Evolutionary conservation across 306 rosid genomes (phyloP).

Genomic region (Quercus cerris): DNA sequence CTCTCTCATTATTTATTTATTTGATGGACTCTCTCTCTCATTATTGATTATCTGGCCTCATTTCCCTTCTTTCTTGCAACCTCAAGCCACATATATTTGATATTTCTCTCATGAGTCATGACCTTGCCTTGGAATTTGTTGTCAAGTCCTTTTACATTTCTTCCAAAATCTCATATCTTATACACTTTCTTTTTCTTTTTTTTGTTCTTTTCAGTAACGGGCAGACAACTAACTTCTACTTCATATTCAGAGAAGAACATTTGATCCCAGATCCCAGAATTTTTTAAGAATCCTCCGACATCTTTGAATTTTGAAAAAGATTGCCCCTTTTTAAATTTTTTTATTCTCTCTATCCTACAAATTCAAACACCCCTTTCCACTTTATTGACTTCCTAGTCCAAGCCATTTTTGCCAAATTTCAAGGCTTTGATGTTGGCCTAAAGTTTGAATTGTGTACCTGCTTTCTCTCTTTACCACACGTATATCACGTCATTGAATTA

Average conservation of each 20-base stretch:
- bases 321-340: slow-evolving; percentile 5
- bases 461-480: background rate
- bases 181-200: slow-evolving; percentile 10
- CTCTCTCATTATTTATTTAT: background rate
- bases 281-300: slow-evolving; percentile 17
- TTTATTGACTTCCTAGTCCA: slow-evolving; percentile 34
- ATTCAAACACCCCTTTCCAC: background rate
- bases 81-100: background rate
- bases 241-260: slow-evolving; percentile 25
- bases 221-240: slow-evolving; percentile 32
- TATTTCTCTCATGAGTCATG: background rate
- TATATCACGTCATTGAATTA: slow-evolving; percentile 2
- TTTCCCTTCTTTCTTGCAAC: slow-evolving; percentile 5
- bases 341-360: slow-evolving; percentile 11
- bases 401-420: slow-evolving; percentile 13
- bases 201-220: slow-evolving; percentile 29
- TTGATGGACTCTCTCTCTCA: background rate
- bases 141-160: background rate
- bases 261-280: slow-evolving; percentile 25
- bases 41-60: background rate
- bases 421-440: slow-evolving; percentile 19
- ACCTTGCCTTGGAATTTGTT: background rate
- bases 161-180: background rate
- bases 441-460: slow-evolving; percentile 14
- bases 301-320: slow-evolving; percentile 34